These are phyloP conservation scores for Neofusicoccum laricinum DNA, from an alignment of 2,329 filamentous ascomycete genomes.

Conservation along the genomic window DNA sequence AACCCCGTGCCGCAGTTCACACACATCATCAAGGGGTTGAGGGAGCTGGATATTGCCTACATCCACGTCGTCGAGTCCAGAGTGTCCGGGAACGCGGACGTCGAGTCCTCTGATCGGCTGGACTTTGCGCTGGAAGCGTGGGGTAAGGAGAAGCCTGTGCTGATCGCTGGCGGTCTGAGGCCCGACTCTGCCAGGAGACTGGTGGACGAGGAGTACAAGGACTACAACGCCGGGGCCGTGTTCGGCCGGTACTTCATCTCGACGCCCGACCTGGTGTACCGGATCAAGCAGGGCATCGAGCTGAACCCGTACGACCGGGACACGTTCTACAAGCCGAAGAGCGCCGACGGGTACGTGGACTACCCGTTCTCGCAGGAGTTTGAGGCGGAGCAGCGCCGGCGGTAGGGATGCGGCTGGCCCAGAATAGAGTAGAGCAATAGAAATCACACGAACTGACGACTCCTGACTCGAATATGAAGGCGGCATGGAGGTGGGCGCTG, in stretches of 20 bases:
- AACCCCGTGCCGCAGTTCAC: slow-evolving; percentile 63
- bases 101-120: slow-evolving; percentile 24
- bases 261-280: slow-evolving; percentile 49
- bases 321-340: slow-evolving; percentile 43
- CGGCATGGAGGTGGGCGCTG: background rate
- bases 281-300: slow-evolving; percentile 42
- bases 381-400: background rate
- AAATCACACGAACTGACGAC: background rate
- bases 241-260: slow-evolving; percentile 51
- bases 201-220: slow-evolving; percentile 41
- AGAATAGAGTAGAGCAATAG: slow-evolving; percentile 12
- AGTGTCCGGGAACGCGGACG: slow-evolving; percentile 38
- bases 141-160: slow-evolving; percentile 27
- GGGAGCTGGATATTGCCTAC: slow-evolving; percentile 56
- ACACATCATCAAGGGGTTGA: slow-evolving; percentile 53
- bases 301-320: slow-evolving; percentile 45
- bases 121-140: slow-evolving; percentile 27
- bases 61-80: slow-evolving; percentile 61
- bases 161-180: slow-evolving; percentile 43
- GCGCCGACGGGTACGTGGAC: slow-evolving; percentile 41
- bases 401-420: background rate
- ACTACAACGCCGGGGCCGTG: slow-evolving; percentile 44
- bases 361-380: slow-evolving; percentile 40
- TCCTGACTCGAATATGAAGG: slow-evolving; percentile 12
- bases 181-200: slow-evolving; percentile 36